A percentile compares a stretch with the other conserved stretches of the same genome.
phyloP scores from a whole-genome alignment of 495 filamentous ascomycete species.

The Parathielavia hyrcaniae region DNA sequence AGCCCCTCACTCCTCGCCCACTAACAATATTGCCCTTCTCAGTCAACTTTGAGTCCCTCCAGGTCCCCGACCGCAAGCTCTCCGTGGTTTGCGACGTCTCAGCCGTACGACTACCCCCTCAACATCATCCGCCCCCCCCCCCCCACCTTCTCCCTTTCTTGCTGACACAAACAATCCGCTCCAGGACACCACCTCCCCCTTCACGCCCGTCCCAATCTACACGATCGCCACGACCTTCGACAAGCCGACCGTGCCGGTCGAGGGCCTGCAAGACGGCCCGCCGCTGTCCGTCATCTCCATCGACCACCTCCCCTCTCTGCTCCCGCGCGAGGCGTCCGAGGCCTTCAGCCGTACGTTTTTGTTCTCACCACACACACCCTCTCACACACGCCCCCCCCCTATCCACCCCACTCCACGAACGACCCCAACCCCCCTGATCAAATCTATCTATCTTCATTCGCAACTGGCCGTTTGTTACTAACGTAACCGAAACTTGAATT shows the following conservation, averaged over 20 bases:
- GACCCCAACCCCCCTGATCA: neutral
- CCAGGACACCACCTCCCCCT: constrained; percentile 56
- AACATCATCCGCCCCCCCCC: constrained; percentile 15
- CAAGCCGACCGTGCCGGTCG: constrained; percentile 73
- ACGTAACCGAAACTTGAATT: no score
- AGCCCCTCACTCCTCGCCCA: neutral
- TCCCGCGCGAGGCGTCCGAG: constrained; percentile 83
- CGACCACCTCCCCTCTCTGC: constrained; percentile 81
- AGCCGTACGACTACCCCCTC: constrained; percentile 57
- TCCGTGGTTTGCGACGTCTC: constrained; percentile 85
- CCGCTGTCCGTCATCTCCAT: constrained; percentile 74
- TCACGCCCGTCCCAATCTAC: constrained; percentile 73
- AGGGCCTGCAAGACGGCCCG: constrained; percentile 49
- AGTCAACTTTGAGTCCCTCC: constrained; percentile 63
- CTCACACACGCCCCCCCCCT: neutral
- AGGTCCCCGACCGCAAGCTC: constrained; percentile 62
- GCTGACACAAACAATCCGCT: neutral
- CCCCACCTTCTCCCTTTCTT: constrained; percentile 51
- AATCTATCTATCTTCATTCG: neutral
- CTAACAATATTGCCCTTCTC: neutral
- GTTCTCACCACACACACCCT: neutral
- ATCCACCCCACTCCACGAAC: neutral
- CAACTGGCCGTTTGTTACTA: neutral
- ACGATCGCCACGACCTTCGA: constrained; percentile 72
- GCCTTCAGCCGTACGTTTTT: constrained; percentile 54